Evolutionary conservation across 805 yeast species (phyloP).

Genomic region (Saccharomycopsis sp.): DNA sequence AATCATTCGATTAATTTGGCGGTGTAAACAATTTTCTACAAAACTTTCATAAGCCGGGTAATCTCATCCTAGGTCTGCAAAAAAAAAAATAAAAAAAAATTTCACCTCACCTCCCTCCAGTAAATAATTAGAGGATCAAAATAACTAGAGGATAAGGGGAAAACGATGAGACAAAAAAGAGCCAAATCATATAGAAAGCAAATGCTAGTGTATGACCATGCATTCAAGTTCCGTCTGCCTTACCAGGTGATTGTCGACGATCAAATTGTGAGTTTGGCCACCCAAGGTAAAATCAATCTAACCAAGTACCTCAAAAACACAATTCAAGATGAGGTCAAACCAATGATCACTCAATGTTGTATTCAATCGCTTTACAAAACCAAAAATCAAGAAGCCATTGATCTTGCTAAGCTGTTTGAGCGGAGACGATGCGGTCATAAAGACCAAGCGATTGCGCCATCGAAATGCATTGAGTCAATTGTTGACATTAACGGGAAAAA

Average conservation of each 20-base stretch:
- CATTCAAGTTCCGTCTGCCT: slow-evolving; percentile 91
- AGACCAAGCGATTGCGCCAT: slow-evolving; percentile 54
- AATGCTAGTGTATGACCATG: slow-evolving; percentile 74
- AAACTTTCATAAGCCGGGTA: not conserved
- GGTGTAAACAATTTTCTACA: not conserved
- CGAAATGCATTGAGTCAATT: slow-evolving; percentile 69
- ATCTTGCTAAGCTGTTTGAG: slow-evolving; percentile 74
- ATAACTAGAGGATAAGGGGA: not conserved
- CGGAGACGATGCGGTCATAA: slow-evolving; percentile 90
- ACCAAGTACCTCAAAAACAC: slow-evolving; percentile 74
- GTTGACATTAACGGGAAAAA: slow-evolving; percentile 68
- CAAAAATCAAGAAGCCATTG: slow-evolving; percentile 69
- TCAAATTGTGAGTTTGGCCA: slow-evolving; percentile 60
- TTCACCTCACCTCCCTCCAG: not conserved
- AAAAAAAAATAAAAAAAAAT: not conserved
- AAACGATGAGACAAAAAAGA: slow-evolving; percentile 85
- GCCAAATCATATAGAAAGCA: slow-evolving; percentile 92
- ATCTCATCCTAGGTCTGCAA: not conserved
- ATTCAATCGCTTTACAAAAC: slow-evolving; percentile 76
- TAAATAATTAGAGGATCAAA: not conserved
- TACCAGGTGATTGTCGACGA: slow-evolving; percentile 87
- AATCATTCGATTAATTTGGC: not conserved
- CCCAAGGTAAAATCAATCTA: slow-evolving; percentile 66
- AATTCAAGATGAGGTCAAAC: slow-evolving; percentile 77
- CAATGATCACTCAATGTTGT: slow-evolving; percentile 89